Evolutionary conservation across 2,329 filamentous ascomycete genomes (phyloP), one percentile per base, ranked within the genome.

Genomic region (Mycosphaerella sp.): DNA sequence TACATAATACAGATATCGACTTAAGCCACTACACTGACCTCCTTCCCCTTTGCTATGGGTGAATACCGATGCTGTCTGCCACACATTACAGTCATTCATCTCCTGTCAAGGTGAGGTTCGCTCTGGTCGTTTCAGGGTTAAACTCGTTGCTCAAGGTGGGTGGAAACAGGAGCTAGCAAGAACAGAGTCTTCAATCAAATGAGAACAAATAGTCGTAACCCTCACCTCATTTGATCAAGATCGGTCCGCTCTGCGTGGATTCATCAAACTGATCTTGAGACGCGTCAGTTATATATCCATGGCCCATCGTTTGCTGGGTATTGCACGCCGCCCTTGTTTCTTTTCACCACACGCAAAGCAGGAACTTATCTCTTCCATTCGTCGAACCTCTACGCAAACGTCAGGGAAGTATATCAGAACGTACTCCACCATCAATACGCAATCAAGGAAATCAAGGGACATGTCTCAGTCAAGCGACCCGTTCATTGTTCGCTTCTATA

Each of bases 401-500:
- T 6, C 7, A 10, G 34, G 34, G 10, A 38, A 11, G 10, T 7
- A 4, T n/a, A 11, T 38, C 34, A n/a, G 34, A 38, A 10, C 34
- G 34, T n/a, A 38, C 34, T 11, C 6, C 34, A 38, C 10, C 34
- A 10, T 38, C 4, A n/a, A 38, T 11, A 38, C 10, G 12, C 7
- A 9, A 11, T 38, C 34, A 2, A 29, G 26, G 26, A 11, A 4
- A 38, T 11, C 34, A 38, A 38, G 12, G 12, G 34, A 4, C 10
- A 11, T 11, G 12, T 9, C 23, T 47, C 34, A 36, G 46, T 17
- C 40, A 45, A 11, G 14, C 6, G 23, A 26, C 8, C 51, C 58
- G 6, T 60, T 57, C 43, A 59, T 74, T 55, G 56, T 73, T n/a
- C 64, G 62, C 36, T 81, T 80, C 73, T 81, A 78, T 64, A 73